Percentiles rank a stretch among this genome's conserved stretches.
Conservation (phyloP, 1,139 yeast species). For the Scheffersomyces titani region DNA sequence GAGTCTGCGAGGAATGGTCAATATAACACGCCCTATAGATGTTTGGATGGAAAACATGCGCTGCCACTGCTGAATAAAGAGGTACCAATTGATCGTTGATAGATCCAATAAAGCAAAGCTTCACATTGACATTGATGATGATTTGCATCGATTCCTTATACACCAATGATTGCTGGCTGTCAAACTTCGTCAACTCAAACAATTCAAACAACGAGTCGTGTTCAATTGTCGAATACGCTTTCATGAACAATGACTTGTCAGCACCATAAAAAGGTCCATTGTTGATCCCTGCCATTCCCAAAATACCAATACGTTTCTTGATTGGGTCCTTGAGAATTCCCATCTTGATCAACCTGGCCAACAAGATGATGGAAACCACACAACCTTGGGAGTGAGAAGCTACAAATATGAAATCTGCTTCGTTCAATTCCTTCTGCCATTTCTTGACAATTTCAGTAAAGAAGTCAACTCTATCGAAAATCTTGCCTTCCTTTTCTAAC, state of each 20-base stretch:
- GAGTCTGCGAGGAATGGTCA: slow-evolving; percentile 59
- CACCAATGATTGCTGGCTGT: slow-evolving; percentile 68
- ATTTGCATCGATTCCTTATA: slow-evolving; percentile 68
- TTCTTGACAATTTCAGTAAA: slow-evolving; percentile 71
- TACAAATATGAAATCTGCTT: slow-evolving; percentile 82
- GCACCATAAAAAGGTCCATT: slow-evolving; percentile 92
- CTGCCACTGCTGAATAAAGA: slow-evolving; percentile 80
- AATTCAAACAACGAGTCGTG: slow-evolving; percentile 82
- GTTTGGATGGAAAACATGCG: slow-evolving; percentile 85
- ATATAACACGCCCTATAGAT: slow-evolving; percentile 86
- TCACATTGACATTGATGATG: slow-evolving; percentile 69
- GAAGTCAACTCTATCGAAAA: slow-evolving; percentile 80
- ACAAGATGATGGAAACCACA: slow-evolving; percentile 80
- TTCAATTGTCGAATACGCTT: slow-evolving; percentile 89
- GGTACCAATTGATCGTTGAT: slow-evolving; percentile 93
- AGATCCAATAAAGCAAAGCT: slow-evolving; percentile 80
- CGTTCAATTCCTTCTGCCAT: slow-evolving; percentile 69
- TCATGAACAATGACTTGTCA: slow-evolving; percentile 78
- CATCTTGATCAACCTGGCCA: slow-evolving; percentile 69
- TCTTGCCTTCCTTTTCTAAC: slow-evolving; percentile 88
- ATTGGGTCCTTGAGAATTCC: slow-evolving; percentile 59
- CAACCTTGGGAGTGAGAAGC: slow-evolving; percentile 97
- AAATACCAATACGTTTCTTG: slow-evolving; percentile 62
- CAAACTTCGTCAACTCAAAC: slow-evolving; percentile 81
- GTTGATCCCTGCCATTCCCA: slow-evolving; percentile 95